Evolutionary conservation across 176 grass and related monocot genomes (phyloP).

Genomic region (Saccharum spontaneum): DNA sequence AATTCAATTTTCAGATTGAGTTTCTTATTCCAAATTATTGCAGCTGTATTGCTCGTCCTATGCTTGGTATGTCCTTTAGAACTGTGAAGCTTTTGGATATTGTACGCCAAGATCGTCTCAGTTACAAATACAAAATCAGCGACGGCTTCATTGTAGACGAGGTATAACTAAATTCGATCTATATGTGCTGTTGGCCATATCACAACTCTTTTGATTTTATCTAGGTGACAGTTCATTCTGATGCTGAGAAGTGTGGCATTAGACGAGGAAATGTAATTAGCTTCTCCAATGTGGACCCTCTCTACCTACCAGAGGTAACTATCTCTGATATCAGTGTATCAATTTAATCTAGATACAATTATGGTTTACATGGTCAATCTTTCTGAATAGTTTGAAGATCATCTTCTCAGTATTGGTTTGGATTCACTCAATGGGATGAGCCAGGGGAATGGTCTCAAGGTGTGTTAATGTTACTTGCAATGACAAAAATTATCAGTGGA

Average conservation of each 20-base stretch:
- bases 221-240: not conserved
- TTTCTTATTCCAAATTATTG: not conserved
- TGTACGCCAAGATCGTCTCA: not conserved
- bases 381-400: not conserved
- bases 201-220: not conserved
- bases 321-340: not conserved
- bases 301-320: not conserved
- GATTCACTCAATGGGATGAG: not conserved
- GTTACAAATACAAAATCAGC: not conserved
- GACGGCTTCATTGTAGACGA: not conserved
- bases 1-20: not conserved
- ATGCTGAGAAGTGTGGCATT: not conserved
- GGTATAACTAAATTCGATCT: conserved; percentile 6
- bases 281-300: not conserved
- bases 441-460: not conserved
- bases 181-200: not conserved
- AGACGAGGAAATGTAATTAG: not conserved
- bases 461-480: not conserved
- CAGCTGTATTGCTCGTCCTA: not conserved
- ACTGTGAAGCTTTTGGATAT: not conserved
- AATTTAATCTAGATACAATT: not conserved
- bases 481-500: too few relatives aligned
- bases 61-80: not conserved
- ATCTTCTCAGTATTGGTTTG: not conserved
- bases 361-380: not conserved